Evolutionary conservation across 768 basidiomycete genomes (phyloP).

Genomic region (Amanita molliuscula): DNA sequence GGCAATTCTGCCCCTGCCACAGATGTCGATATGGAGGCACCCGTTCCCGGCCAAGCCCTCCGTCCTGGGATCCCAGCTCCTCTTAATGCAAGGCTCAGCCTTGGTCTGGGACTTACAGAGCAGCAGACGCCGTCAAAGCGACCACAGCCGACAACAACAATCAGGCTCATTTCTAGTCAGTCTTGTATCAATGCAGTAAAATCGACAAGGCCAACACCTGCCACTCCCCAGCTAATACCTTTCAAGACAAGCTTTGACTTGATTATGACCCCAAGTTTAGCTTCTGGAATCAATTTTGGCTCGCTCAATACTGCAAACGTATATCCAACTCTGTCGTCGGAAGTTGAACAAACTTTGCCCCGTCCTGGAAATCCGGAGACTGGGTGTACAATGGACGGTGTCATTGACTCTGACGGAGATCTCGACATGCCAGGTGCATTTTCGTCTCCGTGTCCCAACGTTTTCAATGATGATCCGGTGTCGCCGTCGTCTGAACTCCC

Average conservation of each 20-base stretch:
- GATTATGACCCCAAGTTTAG: slow-evolving; percentile 37
- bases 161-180: slow-evolving; percentile 33
- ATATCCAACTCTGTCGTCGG: slow-evolving; percentile 28
- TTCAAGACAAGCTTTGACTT: slow-evolving; percentile 63
- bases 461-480: background rate
- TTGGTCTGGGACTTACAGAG: slow-evolving; percentile 31
- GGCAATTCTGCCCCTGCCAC: slow-evolving; percentile 9
- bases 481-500: slow-evolving; percentile 5
- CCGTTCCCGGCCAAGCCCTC: slow-evolving; percentile 49
- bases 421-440: slow-evolving; percentile 26
- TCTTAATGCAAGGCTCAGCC: slow-evolving; percentile 47
- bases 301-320: slow-evolving; percentile 12
- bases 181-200: background rate
- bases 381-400: background rate
- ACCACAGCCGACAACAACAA: slow-evolving; percentile 38
- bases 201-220: slow-evolving; percentile 3
- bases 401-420: slow-evolving; percentile 14
- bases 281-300: slow-evolving; percentile 14
- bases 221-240: slow-evolving; percentile 57
- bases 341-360: background rate
- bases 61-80: slow-evolving; percentile 57
- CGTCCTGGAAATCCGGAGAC: slow-evolving; percentile 5
- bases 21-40: slow-evolving; percentile 24
- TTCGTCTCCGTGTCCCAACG: background rate
- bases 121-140: slow-evolving; percentile 29